These are phyloP conservation scores for Scutellaria baicalensis DNA, from an alignment of 257 asterid genomes.

Conservation along the genomic window DNA sequence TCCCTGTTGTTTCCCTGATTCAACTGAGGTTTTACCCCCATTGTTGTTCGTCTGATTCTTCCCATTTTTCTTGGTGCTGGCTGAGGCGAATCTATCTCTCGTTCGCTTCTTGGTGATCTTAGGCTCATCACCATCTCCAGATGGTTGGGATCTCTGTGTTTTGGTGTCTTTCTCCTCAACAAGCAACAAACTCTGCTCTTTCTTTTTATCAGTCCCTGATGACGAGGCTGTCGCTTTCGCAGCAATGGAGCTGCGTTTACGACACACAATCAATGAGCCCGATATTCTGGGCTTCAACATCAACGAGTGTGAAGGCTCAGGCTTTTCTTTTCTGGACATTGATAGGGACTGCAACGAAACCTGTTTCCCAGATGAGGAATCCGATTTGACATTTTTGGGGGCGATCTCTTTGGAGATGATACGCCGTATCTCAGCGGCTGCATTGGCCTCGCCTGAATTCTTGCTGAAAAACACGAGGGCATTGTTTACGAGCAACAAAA, in stretches of 20 bases:
- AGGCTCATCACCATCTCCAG: conserved; percentile 40
- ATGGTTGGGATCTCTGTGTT: conserved; percentile 13
- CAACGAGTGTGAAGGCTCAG: conserved; percentile 37
- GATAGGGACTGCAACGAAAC: conserved; percentile 39
- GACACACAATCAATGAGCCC: conserved; percentile 53
- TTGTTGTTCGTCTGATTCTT: conserved; percentile 28
- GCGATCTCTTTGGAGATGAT: conserved; percentile 36
- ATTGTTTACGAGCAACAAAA: conserved; percentile 56
- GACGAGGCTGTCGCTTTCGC: conserved; percentile 46
- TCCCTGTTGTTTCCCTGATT: conserved; percentile 25
- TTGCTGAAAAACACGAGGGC: conserved; percentile 56
- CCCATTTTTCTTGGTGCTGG: conserved; percentile 32
- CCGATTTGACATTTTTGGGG: conserved; percentile 31
- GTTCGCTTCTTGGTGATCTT: conserved; percentile 61
- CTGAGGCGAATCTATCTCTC: conserved; percentile 35
- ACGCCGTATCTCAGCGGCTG: conserved; percentile 45
- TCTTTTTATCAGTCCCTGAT: conserved; percentile 47
- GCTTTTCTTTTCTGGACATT: conserved; percentile 26
- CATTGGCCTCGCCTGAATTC: conserved; percentile 35
- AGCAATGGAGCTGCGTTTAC: conserved; percentile 63
- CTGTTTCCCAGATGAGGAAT: conserved; percentile 49
- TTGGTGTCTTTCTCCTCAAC: conserved; percentile 26
- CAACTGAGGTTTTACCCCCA: conserved; percentile 19
- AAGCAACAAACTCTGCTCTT: conserved; percentile 19
- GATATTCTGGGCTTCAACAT: conserved; percentile 49